A percentile compares a stretch with the other conserved stretches of the same genome.
Conservation (phyloP, 148 eudicot genomes). For the Selenicereus undatus region DNA sequence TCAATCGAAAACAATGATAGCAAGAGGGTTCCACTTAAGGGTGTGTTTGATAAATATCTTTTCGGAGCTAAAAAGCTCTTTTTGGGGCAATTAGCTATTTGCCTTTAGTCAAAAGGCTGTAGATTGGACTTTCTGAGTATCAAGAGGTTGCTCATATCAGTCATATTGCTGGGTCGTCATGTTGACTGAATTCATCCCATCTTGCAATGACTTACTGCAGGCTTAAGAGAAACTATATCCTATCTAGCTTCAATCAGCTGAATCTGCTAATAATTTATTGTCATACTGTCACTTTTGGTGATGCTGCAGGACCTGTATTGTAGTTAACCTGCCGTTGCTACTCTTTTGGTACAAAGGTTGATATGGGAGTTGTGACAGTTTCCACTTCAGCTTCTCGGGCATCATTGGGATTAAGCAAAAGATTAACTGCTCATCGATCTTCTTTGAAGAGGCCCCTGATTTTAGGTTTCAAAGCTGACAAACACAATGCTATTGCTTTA, state of each 20-base stretch:
- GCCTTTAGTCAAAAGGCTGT: no score
- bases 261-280: not conserved
- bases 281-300: not conserved
- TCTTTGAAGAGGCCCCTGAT: slow-evolving; percentile 40
- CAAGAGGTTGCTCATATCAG: no score
- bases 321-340: not conserved
- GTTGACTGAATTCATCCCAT: no score
- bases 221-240: not conserved
- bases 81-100: no score
- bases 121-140: no score
- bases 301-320: slow-evolving; percentile 14
- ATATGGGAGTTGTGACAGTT: slow-evolving; percentile 96
- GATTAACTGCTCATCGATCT: slow-evolving; percentile 36
- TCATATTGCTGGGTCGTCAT: no score
- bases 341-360: slow-evolving; percentile 20
- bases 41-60: no score
- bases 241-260: not conserved
- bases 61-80: no score
- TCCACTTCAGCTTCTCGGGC: slow-evolving; percentile 82
- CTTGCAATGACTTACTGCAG: no score
- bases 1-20: not conserved
- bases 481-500: slow-evolving; percentile 45
- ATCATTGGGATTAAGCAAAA: slow-evolving; percentile 54
- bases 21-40: not conserved
- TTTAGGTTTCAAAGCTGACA: slow-evolving; percentile 59